A percentile compares a stretch with the other conserved stretches of the same genome.
These are phyloP conservation scores for Metschnikowia corniflorae DNA, from an alignment of 805 yeast genomes.

Conservation along the genomic window DNA sequence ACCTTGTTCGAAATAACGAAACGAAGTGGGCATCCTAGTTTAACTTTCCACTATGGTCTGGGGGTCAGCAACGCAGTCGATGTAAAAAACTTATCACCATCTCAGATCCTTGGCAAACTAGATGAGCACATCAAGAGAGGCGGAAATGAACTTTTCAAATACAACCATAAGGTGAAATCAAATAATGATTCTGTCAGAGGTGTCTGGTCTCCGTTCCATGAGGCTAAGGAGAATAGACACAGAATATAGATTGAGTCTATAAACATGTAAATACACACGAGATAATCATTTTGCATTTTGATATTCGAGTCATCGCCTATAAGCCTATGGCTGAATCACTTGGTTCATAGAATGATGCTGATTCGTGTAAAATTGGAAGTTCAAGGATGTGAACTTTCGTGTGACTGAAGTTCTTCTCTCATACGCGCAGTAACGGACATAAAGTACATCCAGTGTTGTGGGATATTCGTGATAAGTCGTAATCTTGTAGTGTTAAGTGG, in stretches of 20 bases:
- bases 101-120: constrained; percentile 62
- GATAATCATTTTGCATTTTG: too few species aligned
- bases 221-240: constrained; percentile 40
- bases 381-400: too few species aligned
- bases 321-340: too few species aligned
- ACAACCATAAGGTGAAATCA: constrained; percentile 71
- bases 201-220: constrained; percentile 95
- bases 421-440: too few species aligned
- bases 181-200: constrained; percentile 87
- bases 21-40: constrained; percentile 80
- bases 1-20: constrained; percentile 69
- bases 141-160: constrained; percentile 64
- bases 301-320: too few species aligned
- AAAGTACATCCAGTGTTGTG: too few species aligned
- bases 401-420: too few species aligned
- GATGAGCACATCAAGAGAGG: constrained; percentile 61
- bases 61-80: constrained; percentile 49
- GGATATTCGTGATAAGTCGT: too few species aligned
- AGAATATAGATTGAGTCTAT: constrained; percentile 29
- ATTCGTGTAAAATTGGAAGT: too few species aligned
- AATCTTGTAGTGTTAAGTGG: too few species aligned
- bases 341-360: too few species aligned
- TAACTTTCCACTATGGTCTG: constrained; percentile 37
- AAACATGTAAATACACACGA: too few species aligned
- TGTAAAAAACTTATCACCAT: constrained; percentile 65